Base-by-base conservation (phyloP, 306 rosid species). In the Corylus heterophylla region DNA sequence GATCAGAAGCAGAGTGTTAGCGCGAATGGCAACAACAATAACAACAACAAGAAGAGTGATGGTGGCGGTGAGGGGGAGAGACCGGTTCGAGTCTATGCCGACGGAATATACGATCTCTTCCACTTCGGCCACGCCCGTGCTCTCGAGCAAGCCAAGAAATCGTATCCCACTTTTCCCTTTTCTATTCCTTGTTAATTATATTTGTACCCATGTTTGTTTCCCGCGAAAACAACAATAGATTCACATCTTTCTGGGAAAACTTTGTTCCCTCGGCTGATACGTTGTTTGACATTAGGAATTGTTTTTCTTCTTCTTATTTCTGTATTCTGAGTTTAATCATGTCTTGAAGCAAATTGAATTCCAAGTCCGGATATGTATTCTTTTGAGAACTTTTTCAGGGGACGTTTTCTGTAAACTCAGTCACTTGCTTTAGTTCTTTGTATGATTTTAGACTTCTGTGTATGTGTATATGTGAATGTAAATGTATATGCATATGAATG, bases 31-130 rank as follows among this genome's bases (percentile, higher is more conserved):
- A 55, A 55, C 29, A 18, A 55, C 25, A n/a, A 55, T 12, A 18
- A 55, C 9, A 55, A 55, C 62, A n/a, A 55, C 62, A 55, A 12
- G 12, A 8, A 6, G 27, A 18, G 62, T 55, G 12, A 6, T 3
- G 50, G 48, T 17, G 12, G 71, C 2, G 45, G 20, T 16, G 48
- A 14, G 25, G 50, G 11, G 31, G 72, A 68, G 29, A 42, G 72
- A 14, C 97, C 89, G 5, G 85, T 91, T 76, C 89, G 98, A 4
- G 97, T 95, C 44, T 95, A 95, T 76, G 98, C 98, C 22, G 98
- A 95, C 81, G 98, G 98, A 85, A 95, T 95, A 92, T 95, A 91
- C 90, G 98, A 95, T 89, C 98, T 95, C 90, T 95, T 92, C 86
- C 98, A 95, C 83, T 95, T 92, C 73, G 98, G 98, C 51, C 98